Conservation (phyloP, 1,284 basidiomycete species). For the Bjerkandera adusta region DNA sequence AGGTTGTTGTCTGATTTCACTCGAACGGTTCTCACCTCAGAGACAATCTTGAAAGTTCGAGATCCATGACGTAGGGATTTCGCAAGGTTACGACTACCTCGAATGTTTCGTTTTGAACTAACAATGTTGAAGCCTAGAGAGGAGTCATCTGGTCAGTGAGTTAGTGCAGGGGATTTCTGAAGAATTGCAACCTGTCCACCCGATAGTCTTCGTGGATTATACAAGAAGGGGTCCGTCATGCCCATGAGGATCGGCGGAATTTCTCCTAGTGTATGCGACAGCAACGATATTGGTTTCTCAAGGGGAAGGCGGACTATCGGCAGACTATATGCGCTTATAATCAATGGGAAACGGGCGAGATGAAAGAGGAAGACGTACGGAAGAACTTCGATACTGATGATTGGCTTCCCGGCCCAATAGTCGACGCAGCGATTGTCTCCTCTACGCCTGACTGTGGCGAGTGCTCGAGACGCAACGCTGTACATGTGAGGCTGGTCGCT, state of each 20-base stretch:
- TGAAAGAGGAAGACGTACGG: constrained; percentile 49
- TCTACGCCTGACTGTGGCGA: constrained; percentile 72
- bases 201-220: constrained; percentile 75
- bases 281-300: constrained; percentile 65
- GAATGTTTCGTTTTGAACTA: constrained; percentile 82
- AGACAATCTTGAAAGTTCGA: constrained; percentile 80
- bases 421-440: constrained; percentile 69
- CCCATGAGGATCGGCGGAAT: constrained; percentile 50
- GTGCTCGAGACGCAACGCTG: constrained; percentile 62
- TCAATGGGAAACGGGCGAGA: not conserved
- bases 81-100: constrained; percentile 84
- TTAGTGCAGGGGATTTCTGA: too few relatives aligned
- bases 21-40: constrained; percentile 74
- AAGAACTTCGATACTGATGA: constrained; percentile 76
- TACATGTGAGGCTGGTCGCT: constrained; percentile 81
- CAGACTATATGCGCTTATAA: constrained; percentile 43
- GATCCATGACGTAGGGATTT: constrained; percentile 89
- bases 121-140: constrained; percentile 55
- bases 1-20: not conserved
- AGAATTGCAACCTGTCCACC: constrained; percentile 62
- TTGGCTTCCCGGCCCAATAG: constrained; percentile 82
- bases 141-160: too few relatives aligned
- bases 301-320: constrained; percentile 68
- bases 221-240: constrained; percentile 78
- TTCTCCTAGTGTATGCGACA: constrained; percentile 41